Evolutionary conservation across 1,284 basidiomycete genomes (phyloP).

Genomic region (Microbotryum violaceum): DNA sequence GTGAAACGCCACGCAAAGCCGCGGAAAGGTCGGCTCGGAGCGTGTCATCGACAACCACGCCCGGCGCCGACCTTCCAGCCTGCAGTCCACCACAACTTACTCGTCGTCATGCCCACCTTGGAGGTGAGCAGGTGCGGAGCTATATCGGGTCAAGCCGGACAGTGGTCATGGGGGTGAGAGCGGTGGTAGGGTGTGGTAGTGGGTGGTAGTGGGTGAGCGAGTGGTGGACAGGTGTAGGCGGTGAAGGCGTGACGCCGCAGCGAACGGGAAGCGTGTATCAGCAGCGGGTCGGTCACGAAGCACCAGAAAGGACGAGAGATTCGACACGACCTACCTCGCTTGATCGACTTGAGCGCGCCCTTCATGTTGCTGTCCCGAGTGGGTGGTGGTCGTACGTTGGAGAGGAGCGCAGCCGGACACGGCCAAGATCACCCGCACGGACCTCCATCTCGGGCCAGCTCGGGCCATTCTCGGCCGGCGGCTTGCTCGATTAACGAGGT

Average conservation of each 20-base stretch:
- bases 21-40: background rate
- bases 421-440: too few relatives aligned
- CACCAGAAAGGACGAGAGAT: too few relatives aligned
- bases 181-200: constrained; percentile 13
- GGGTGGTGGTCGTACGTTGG: too few relatives aligned
- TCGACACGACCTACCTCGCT: constrained; percentile 7
- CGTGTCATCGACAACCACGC: constrained; percentile 12
- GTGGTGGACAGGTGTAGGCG: too few relatives aligned
- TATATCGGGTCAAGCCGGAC: constrained; percentile 39
- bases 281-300: too few relatives aligned
- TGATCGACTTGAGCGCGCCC: constrained; percentile 20
- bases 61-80: constrained; percentile 3
- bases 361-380: background rate
- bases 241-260: too few relatives aligned
- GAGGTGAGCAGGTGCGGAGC: constrained; percentile 79
- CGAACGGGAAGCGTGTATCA: too few relatives aligned
- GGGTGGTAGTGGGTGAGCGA: constrained; percentile 3
- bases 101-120: constrained; percentile 83
- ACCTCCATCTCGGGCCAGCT: too few relatives aligned
- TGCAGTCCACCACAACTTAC: constrained; percentile 48
- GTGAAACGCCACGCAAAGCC: background rate
- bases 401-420: too few relatives aligned
- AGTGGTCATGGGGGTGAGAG: background rate
- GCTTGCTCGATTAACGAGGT: too few relatives aligned
- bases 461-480: too few relatives aligned